These are phyloP conservation scores for Paecilomyces sp. DNA, from an alignment of 2,329 filamentous ascomycete species.

Conservation along the genomic window DNA sequence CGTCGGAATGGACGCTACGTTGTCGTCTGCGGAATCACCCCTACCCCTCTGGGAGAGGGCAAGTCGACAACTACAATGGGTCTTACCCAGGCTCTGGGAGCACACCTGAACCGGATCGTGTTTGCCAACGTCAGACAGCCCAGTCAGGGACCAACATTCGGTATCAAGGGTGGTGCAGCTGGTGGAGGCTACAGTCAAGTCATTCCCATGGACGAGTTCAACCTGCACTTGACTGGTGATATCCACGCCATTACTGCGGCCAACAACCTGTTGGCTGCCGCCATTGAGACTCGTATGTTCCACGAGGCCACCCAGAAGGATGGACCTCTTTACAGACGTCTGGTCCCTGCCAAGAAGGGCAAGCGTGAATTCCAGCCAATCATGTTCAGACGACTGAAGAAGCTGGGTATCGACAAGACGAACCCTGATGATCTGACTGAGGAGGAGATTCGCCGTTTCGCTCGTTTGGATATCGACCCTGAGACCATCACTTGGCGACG, in stretches of 20 bases:
- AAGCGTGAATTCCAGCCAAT: constrained; percentile 78
- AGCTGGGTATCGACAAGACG: constrained; percentile 92
- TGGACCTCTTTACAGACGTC: constrained; percentile 72
- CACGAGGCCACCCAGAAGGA: constrained; percentile 96
- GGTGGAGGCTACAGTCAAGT: constrained; percentile 98
- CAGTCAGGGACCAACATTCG: constrained; percentile 94
- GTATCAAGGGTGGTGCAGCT: constrained; percentile 96
- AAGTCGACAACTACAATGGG: constrained; percentile 98
- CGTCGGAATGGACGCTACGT: constrained; percentile 85
- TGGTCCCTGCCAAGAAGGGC: constrained; percentile 86
- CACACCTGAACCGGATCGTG: constrained; percentile 75
- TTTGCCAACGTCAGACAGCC: constrained; percentile 98
- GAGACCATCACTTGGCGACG: constrained; percentile 96
- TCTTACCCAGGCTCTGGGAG: constrained; percentile 84
- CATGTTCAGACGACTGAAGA: constrained; percentile 90
- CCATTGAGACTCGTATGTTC: constrained; percentile 97
- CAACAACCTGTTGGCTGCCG: constrained; percentile 93
- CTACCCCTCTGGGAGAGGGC: constrained; percentile 91
- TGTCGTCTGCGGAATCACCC: constrained; percentile 90
- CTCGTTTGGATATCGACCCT: constrained; percentile 91
- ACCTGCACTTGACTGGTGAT: constrained; percentile 92
- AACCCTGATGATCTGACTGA: constrained; percentile 83
- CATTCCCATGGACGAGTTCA: constrained; percentile 99
- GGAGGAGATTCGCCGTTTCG: constrained; percentile 82
- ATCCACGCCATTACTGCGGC: constrained; percentile 96